Conservation (phyloP, 2,329 filamentous ascomycete genomes). For the Rhynchosporium graminicola region DNA sequence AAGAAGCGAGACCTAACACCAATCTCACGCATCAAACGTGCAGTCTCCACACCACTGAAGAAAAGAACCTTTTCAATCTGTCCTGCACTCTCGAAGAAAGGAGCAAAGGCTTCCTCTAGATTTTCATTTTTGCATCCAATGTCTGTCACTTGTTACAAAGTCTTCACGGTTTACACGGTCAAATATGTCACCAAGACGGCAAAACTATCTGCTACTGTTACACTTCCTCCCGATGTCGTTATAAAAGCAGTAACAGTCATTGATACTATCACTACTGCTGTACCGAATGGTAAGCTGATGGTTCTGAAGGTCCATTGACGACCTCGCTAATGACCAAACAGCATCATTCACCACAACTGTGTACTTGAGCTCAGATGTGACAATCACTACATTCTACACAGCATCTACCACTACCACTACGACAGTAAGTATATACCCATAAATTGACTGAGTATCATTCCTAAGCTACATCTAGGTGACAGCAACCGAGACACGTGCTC, state of each 20-base stretch:
- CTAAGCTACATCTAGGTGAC: background rate
- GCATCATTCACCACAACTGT: constrained; percentile 5
- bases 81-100: constrained; percentile 7
- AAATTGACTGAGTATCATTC: background rate
- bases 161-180: constrained; percentile 1
- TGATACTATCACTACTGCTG: constrained; percentile 7
- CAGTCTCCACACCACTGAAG: background rate
- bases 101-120: background rate
- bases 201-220: background rate
- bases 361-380: constrained; percentile 3
- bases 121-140: background rate
- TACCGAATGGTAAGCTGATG: constrained; percentile 6
- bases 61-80: constrained; percentile 1
- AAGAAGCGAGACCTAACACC: constrained; percentile 6
- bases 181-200: constrained; percentile 5
- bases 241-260: background rate
- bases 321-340: background rate
- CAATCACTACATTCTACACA: background rate
- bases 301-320: background rate
- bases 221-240: background rate
- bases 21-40: constrained; percentile 3
- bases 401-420: constrained; percentile 10
- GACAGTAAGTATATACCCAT: background rate
- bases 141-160: constrained; percentile 9
- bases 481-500: constrained; percentile 5